phyloP scores from a whole-genome alignment of 2,329 filamentous ascomycete species.

The Torrubiellomyces zombiae region DNA sequence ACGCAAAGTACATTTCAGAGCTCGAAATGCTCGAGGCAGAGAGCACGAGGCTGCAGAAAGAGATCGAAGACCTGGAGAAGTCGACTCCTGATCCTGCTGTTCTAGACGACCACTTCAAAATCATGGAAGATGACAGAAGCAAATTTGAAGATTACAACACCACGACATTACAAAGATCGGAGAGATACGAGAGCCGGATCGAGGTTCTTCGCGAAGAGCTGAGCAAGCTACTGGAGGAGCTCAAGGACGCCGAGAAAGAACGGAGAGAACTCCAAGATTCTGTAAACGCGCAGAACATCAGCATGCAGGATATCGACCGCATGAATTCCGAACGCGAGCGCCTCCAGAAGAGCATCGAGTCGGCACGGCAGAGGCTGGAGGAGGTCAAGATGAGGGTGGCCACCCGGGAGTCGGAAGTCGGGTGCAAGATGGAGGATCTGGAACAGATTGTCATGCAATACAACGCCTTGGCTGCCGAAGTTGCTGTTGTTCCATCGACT shows the following conservation, averaged over 20 bases:
- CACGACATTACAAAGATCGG: constrained; percentile 64
- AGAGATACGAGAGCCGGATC: constrained; percentile 73
- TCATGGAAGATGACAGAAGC: constrained; percentile 82
- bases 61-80: constrained; percentile 82
- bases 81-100: constrained; percentile 68
- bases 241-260: constrained; percentile 70
- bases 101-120: constrained; percentile 77
- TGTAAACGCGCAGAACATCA: constrained; percentile 86
- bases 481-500: constrained; percentile 70
- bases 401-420: constrained; percentile 80
- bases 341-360: constrained; percentile 75
- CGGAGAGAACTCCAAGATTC: constrained; percentile 62
- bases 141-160: constrained; percentile 95
- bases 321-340: constrained; percentile 94
- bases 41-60: constrained; percentile 61
- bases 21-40: constrained; percentile 76
- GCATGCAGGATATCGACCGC: constrained; percentile 95
- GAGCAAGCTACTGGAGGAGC: constrained; percentile 57
- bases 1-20: constrained; percentile 71
- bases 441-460: constrained; percentile 79
- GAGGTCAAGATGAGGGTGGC: constrained; percentile 69
- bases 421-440: constrained; percentile 75
- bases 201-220: constrained; percentile 76
- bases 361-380: constrained; percentile 58
- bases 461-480: constrained; percentile 89